A percentile compares a stretch with the other conserved stretches of the same genome.
Conservation (phyloP, 2,329 filamentous ascomycete genomes). For the Pyrenochaeta sp. region DNA sequence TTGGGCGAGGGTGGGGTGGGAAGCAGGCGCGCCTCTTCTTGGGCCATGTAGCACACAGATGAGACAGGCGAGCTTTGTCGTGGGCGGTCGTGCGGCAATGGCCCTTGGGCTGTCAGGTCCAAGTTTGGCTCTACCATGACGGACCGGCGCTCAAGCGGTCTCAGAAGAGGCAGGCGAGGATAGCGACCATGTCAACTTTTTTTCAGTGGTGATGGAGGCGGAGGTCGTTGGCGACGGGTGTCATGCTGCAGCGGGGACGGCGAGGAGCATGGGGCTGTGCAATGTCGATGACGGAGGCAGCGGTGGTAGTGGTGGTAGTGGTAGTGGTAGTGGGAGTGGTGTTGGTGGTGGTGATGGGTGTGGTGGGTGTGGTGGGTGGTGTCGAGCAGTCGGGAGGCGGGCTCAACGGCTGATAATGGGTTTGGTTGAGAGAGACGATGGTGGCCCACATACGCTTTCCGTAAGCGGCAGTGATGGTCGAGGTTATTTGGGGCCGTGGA, state of each 20-base stretch:
- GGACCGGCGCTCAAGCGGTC: constrained; percentile 32
- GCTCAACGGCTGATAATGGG: constrained; percentile 22
- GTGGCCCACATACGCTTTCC: constrained; percentile 20
- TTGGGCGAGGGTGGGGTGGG: neutral
- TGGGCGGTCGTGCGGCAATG: constrained; percentile 14
- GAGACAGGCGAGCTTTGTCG: constrained; percentile 31
- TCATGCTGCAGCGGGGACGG: constrained; percentile 40
- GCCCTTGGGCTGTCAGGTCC: constrained; percentile 33
- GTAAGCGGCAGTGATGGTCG: constrained; percentile 20
- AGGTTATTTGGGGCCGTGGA: constrained; percentile 20
- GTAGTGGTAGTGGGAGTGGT: constrained; percentile 3
- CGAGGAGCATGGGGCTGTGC: neutral
- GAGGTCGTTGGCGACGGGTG: constrained; percentile 23
- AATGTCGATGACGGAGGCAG: neutral
- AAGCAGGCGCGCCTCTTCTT: constrained; percentile 14
- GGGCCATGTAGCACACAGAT: constrained; percentile 35
- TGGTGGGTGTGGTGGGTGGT: neutral
- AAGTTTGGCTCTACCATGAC: constrained; percentile 41
- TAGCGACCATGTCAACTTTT: constrained; percentile 43
- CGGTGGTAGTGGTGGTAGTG: constrained; percentile 1
- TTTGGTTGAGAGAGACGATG: constrained; percentile 27
- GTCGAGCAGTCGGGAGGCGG: constrained; percentile 2
- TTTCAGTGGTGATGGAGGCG: constrained; percentile 17
- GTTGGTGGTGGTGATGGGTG: neutral
- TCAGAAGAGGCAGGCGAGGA: constrained; percentile 38